Evolutionary conservation across 768 basidiomycete genomes (phyloP).

Genomic region (Trametes cingulata): DNA sequence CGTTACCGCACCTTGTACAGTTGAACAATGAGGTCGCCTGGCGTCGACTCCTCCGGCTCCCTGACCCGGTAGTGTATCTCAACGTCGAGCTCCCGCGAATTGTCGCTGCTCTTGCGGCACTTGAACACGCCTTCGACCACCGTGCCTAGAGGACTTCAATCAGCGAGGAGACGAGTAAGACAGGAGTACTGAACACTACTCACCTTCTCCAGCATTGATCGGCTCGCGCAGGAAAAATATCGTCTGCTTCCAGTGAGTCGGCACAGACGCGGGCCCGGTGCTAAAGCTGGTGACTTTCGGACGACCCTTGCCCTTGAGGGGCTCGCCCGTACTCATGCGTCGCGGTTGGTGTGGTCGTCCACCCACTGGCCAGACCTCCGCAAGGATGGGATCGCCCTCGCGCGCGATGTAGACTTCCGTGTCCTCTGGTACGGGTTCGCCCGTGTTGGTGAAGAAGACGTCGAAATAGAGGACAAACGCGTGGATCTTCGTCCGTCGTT

Average conservation of each 20-base stretch:
- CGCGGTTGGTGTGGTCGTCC: conserved; percentile 62
- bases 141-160: conserved; percentile 51
- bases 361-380: conserved; percentile 80
- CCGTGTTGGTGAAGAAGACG: conserved; percentile 79
- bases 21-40: conserved; percentile 60
- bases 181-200: conserved; percentile 18
- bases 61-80: conserved; percentile 79
- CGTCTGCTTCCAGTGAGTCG: conserved; percentile 98
- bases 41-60: conserved; percentile 36
- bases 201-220: conserved; percentile 74
- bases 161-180: not conserved
- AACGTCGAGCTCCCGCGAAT: conserved; percentile 87
- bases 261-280: conserved; percentile 82
- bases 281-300: conserved; percentile 72
- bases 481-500: conserved; percentile 64
- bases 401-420: conserved; percentile 56
- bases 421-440: conserved; percentile 51
- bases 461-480: conserved; percentile 93
- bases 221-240: conserved; percentile 83
- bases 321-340: conserved; percentile 54
- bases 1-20: conserved; percentile 73
- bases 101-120: conserved; percentile 75
- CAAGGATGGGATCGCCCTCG: conserved; percentile 61
- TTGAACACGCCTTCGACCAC: conserved; percentile 78
- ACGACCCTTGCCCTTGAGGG: conserved; percentile 44